Evolutionary conservation across 1,284 basidiomycete genomes (phyloP), one percentile per base, ranked within the genome.

Genomic region (Rhodotorula sp.): DNA sequence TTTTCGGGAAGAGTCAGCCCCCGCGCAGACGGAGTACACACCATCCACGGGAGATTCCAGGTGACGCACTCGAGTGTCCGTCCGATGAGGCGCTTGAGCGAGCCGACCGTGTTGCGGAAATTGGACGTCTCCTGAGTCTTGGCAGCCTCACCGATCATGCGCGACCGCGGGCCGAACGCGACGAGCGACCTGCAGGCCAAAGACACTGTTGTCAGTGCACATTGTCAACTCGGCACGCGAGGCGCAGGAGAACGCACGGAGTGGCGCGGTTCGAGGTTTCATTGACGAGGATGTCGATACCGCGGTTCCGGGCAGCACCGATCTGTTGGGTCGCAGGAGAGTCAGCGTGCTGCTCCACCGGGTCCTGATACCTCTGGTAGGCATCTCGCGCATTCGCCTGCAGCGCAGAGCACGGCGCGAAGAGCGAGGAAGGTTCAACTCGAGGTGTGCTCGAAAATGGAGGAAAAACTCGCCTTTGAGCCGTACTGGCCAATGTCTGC

Each of bases 111-210:
- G 85, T 97, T 97, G 83, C 89, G 91, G 86, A 94, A 97, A 84
- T 97, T 97, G 77, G 92, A 94, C n/a, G 90, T 96, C 84, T 97
- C 94, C 77, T 94, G 91, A 2, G 92, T 97, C 85, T 97, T 97
- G 79, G 93, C 94, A 31, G 92, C 77, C 83, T 97, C 94, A 76
- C 94, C 94, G 80, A 97, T 90, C 64, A 89, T 83, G 74, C 94
- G 89, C 80, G 93, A 90, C 82, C 91, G 92, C 57, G 87, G 87
- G 43, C 93, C 93, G 83, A 96, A 97, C 12, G 91, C 92, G 74
- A 97, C 88, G 73, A 97, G 87, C 58, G 94, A 95, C 80, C 93
- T 95, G 78, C 8, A 1, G 10, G 21, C 3, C n/a, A 5, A 1
- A 39, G 23, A 16, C 4, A 34, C 34, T 34, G 34, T 34, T 8